Conservation (phyloP, 495 filamentous ascomycete genomes). For the Hypoxylon crocopeplum region DNA sequence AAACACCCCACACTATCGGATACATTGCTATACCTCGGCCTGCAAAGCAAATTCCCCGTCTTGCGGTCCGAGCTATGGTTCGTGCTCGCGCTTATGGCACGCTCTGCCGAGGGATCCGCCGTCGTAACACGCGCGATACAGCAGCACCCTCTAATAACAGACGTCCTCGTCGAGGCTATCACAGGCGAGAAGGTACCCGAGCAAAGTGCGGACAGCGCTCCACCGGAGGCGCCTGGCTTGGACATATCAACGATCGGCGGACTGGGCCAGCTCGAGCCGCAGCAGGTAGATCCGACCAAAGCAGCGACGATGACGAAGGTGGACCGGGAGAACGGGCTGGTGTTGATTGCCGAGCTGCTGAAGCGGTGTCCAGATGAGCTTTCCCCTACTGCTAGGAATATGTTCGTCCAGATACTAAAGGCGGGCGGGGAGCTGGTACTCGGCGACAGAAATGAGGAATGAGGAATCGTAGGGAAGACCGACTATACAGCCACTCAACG, state of each 20-base stretch:
- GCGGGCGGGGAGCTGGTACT: conserved; percentile 44
- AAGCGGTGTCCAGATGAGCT: conserved; percentile 53
- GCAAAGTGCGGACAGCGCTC: conserved; percentile 33
- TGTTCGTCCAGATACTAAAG: conserved; percentile 47
- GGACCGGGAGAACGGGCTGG: conserved; percentile 69
- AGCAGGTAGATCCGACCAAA: conserved; percentile 43
- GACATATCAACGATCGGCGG: not conserved
- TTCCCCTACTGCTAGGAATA: conserved; percentile 37
- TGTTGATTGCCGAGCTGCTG: conserved; percentile 67
- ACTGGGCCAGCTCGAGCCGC: conserved; percentile 40
- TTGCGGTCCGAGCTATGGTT: conserved; percentile 78
- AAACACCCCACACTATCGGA: conserved; percentile 58
- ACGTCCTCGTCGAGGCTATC: conserved; percentile 59
- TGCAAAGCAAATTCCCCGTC: conserved; percentile 72
- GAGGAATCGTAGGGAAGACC: not conserved
- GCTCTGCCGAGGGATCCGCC: conserved; percentile 53
- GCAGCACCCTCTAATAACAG: conserved; percentile 53
- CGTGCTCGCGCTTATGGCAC: conserved; percentile 73
- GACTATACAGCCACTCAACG: too few species aligned
- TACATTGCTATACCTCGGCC: conserved; percentile 67
- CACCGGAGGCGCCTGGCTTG: too few species aligned
- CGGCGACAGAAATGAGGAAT: conserved; percentile 25
- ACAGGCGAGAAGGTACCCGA: conserved; percentile 38
- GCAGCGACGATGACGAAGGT: conserved; percentile 43
- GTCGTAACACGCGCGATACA: conserved; percentile 59